A percentile compares a stretch with the other conserved stretches of the same genome.
Evolutionary conservation across 225 moss, liverwort and hornwort genomes (phyloP).

Genomic region (Asterella californica): DNA sequence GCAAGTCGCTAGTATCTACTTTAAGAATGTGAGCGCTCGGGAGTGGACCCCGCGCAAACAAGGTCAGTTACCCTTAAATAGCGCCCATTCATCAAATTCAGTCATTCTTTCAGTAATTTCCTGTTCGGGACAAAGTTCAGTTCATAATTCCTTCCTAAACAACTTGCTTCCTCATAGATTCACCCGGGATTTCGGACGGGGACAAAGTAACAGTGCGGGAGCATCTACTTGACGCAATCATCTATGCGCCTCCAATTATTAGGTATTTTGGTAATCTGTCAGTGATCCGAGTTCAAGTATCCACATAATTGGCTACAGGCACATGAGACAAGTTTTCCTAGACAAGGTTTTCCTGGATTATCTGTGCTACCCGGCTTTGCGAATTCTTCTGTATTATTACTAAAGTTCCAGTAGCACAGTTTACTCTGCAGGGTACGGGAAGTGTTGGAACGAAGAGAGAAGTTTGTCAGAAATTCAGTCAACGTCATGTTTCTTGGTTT

Average conservation of each 20-base stretch:
- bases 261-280: conserved; percentile 43
- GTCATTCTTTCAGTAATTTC: neutral
- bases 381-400: neutral
- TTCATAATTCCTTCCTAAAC: neutral
- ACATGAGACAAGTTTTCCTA: neutral
- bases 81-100: too few species aligned
- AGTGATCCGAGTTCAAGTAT: too few species aligned
- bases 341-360: neutral
- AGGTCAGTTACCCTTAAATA: conserved; percentile 37
- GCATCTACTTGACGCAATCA: conserved; percentile 89
- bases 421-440: too few species aligned
- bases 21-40: conserved; percentile 94
- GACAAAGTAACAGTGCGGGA: conserved; percentile 85
- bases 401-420: neutral
- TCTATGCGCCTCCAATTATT: conserved; percentile 87
- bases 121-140: neutral
- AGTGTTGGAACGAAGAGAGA: too few species aligned
- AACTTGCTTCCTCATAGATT: conserved; percentile 16
- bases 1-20: conserved; percentile 94
- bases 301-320: too few species aligned
- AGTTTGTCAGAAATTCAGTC: too few species aligned
- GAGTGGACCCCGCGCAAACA: conserved; percentile 90
- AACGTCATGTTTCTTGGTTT: too few species aligned
- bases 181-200: conserved; percentile 65
- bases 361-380: neutral